phyloP scores from a whole-genome alignment of 1,284 basidiomycete genomes.

The Papiliotrema nemorosa region DNA sequence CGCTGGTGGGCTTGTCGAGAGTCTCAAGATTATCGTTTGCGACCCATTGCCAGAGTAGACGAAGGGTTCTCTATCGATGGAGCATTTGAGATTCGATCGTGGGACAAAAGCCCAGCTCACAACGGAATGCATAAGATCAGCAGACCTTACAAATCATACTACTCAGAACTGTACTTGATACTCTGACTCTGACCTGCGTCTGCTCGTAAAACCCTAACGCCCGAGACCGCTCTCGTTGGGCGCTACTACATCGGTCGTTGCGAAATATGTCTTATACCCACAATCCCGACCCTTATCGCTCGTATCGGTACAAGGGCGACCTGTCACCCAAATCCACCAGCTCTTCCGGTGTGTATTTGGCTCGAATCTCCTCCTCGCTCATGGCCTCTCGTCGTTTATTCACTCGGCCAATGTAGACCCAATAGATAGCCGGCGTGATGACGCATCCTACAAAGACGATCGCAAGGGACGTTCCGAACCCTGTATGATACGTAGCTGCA shows the following conservation, averaged over 20 bases:
- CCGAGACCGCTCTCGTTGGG: too few relatives aligned
- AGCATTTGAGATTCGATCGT: too few relatives aligned
- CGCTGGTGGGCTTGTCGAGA: not conserved
- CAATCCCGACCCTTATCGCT: conserved; percentile 7
- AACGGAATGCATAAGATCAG: too few relatives aligned
- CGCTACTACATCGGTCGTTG: too few relatives aligned
- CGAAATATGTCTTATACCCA: too few relatives aligned
- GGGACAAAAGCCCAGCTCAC: too few relatives aligned
- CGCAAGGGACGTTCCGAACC: conserved; percentile 29
- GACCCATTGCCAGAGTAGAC: too few relatives aligned
- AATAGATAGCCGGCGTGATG: conserved; percentile 13
- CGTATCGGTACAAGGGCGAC: conserved; percentile 31
- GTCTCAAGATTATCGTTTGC: not conserved
- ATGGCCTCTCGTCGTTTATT: conserved; percentile 25
- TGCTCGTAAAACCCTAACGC: too few relatives aligned
- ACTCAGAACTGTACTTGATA: too few relatives aligned
- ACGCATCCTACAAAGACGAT: conserved; percentile 21
- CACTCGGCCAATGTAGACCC: conserved; percentile 16
- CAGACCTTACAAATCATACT: too few relatives aligned
- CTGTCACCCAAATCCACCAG: conserved; percentile 25
- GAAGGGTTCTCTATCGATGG: too few relatives aligned
- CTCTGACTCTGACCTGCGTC: too few relatives aligned
- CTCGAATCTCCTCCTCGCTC: conserved; percentile 26
- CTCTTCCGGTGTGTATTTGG: conserved; percentile 25
- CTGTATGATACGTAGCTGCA: conserved; percentile 16